These are phyloP conservation scores for Mucor irregularis DNA, from an alignment of 371 early-diverging fungal species.

Conservation along the genomic window DNA sequence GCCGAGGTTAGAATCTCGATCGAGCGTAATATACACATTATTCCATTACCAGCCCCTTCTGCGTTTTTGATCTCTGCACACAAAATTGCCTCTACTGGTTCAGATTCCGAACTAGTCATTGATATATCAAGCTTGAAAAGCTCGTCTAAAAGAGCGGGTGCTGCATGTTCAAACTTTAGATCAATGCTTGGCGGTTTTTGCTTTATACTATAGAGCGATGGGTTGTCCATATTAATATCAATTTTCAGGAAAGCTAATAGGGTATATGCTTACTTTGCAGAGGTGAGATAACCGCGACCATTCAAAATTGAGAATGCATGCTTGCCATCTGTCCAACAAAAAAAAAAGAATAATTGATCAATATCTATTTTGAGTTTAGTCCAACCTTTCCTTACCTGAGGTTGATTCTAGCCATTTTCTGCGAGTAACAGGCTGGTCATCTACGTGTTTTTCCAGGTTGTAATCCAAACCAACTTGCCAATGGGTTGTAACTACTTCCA, in stretches of 20 bases:
- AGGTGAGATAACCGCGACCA: constrained; percentile 57
- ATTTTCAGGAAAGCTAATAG: neutral
- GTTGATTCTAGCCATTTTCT: constrained; percentile 28
- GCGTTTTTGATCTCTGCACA: constrained; percentile 52
- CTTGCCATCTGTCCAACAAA: neutral
- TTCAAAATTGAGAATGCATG: constrained; percentile 46
- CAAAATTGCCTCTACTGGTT: constrained; percentile 48
- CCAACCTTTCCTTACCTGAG: constrained; percentile 6
- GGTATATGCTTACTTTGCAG: constrained; percentile 37
- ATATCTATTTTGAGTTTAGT: neutral
- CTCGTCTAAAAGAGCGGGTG: constrained; percentile 75
- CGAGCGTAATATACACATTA: constrained; percentile 12
- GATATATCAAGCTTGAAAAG: constrained; percentile 60
- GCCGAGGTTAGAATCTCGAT: too few relatives aligned
- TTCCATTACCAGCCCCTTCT: constrained; percentile 23
- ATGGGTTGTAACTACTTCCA: constrained; percentile 41
- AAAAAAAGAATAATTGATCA: neutral
- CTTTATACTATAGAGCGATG: constrained; percentile 42
- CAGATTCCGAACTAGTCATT: constrained; percentile 62
- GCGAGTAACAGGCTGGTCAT: constrained; percentile 22
- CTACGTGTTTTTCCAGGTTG: constrained; percentile 28
- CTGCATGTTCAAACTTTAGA: constrained; percentile 49
- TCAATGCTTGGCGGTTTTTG: constrained; percentile 69
- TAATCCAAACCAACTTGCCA: constrained; percentile 53
- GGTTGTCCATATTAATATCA: too few relatives aligned